Evolutionary conservation across 164 flowering plant genomes (phyloP).

Genomic region (Santalum album): DNA sequence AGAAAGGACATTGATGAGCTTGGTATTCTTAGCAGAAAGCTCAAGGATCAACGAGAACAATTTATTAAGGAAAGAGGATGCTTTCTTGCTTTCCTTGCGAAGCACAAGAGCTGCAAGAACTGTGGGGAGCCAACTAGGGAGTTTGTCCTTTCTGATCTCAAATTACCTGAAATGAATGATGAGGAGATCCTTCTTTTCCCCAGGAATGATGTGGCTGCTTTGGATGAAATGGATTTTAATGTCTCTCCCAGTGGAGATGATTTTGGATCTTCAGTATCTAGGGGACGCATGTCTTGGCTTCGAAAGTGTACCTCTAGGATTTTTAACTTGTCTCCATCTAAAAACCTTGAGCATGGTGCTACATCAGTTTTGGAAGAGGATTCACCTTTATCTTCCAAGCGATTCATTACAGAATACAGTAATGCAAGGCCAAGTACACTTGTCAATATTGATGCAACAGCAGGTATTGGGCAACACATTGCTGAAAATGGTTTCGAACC

Average conservation of each 20-base stretch:
- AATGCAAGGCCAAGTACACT: conserved; percentile 5
- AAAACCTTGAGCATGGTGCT: conserved; percentile 21
- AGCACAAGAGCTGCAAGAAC: conserved; percentile 40
- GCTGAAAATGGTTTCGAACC: conserved; percentile 13
- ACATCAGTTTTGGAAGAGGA: conserved; percentile 6
- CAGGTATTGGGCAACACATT: conserved; percentile 8
- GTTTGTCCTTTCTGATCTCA: conserved; percentile 44
- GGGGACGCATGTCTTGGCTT: conserved; percentile 46
- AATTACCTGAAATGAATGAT: conserved; percentile 34
- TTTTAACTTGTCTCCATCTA: conserved; percentile 36
- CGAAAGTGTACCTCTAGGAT: conserved; percentile 56
- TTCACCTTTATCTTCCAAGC: conserved; percentile 3
- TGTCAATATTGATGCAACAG: background rate
- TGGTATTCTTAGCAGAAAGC: conserved; percentile 45
- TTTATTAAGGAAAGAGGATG: conserved; percentile 37
- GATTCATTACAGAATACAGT: conserved; percentile 11
- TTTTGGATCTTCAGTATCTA: conserved; percentile 18
- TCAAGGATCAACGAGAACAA: conserved; percentile 51
- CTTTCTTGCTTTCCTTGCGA: conserved; percentile 48
- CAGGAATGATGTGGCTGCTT: conserved; percentile 14
- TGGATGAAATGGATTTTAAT: conserved; percentile 12
- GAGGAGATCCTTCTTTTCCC: conserved; percentile 25
- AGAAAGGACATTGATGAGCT: conserved; percentile 60
- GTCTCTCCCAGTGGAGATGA: conserved; percentile 20
- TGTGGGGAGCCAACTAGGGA: conserved; percentile 50